Percentiles rank a stretch among this genome's conserved stretches.
Conservation (phyloP, 768 basidiomycete genomes). For the Suillus plorans region DNA sequence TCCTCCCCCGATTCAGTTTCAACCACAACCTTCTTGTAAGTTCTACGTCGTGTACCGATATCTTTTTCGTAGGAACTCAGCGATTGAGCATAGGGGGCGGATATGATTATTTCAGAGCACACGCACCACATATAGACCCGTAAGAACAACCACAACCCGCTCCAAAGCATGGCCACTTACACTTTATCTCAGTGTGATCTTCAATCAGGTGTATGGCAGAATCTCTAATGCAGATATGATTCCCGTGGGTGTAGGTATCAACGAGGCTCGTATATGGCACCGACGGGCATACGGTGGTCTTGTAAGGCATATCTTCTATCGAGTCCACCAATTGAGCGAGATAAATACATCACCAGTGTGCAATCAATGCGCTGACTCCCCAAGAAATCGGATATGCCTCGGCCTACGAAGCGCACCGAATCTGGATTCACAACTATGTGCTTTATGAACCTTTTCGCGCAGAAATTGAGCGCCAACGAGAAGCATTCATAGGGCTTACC, state of each 20-base stretch:
- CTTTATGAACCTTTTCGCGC: constrained; percentile 57
- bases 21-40: constrained; percentile 56
- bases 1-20: constrained; percentile 34
- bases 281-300: constrained; percentile 61
- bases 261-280: constrained; percentile 69
- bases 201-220: constrained; percentile 35
- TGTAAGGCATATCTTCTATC: constrained; percentile 34
- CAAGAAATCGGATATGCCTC: constrained; percentile 73
- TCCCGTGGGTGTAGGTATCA: constrained; percentile 46
- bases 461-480: constrained; percentile 60
- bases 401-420: constrained; percentile 73
- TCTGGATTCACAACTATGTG: constrained; percentile 57
- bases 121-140: constrained; percentile 37
- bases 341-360: constrained; percentile 37
- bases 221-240: constrained; percentile 13
- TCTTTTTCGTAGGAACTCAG: constrained; percentile 4
- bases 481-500: constrained; percentile 66
- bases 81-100: constrained; percentile 49
- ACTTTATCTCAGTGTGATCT: constrained; percentile 29
- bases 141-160: constrained; percentile 1
- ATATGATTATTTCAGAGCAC: constrained; percentile 62
- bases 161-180: neutral
- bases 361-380: constrained; percentile 53
- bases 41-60: constrained; percentile 13
- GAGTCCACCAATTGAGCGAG: neutral